phyloP scores from a whole-genome alignment of 2,329 filamentous ascomycete genomes.

The Ilyonectria sp. region DNA sequence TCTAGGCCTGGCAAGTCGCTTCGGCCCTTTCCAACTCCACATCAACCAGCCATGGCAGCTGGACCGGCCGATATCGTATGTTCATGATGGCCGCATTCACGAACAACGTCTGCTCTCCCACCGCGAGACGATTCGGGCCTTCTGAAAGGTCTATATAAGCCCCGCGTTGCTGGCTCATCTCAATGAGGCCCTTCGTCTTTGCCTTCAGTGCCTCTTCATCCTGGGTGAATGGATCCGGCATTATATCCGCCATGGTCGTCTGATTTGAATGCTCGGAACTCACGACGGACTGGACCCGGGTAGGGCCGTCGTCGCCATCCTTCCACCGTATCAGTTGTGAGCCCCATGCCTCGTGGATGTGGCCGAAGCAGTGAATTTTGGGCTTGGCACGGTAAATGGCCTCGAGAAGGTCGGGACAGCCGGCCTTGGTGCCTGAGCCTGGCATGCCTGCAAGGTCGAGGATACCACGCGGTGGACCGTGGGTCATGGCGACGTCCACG shows the following conservation, averaged over 20 bases:
- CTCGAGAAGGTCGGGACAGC: conserved; percentile 61
- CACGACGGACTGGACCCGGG: conserved; percentile 52
- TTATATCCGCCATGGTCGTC: conserved; percentile 53
- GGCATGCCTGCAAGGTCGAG: conserved; percentile 57
- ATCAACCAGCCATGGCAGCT: conserved; percentile 69
- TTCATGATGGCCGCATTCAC: conserved; percentile 72
- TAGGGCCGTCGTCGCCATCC: neutral
- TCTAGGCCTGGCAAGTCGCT: neutral
- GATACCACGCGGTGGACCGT: conserved; percentile 68
- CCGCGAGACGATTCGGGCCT: conserved; percentile 50
- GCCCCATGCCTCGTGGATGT: conserved; percentile 75
- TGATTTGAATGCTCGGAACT: conserved; percentile 57
- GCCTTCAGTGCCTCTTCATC: conserved; percentile 22
- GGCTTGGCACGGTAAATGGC: conserved; percentile 62
- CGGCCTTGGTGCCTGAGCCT: conserved; percentile 51
- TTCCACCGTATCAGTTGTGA: conserved; percentile 68
- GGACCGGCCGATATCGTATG: conserved; percentile 56
- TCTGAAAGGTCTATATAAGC: conserved; percentile 57
- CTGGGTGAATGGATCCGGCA: conserved; percentile 39
- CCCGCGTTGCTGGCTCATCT: conserved; percentile 49
- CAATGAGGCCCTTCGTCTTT: conserved; percentile 36
- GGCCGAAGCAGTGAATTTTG: conserved; percentile 69
- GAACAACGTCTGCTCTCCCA: conserved; percentile 68
- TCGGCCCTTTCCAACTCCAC: conserved; percentile 56
- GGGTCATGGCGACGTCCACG: conserved; percentile 67